Evolutionary conservation across 148 eudicot genomes (phyloP).

Genomic region (Pharnaceum exiguum): DNA sequence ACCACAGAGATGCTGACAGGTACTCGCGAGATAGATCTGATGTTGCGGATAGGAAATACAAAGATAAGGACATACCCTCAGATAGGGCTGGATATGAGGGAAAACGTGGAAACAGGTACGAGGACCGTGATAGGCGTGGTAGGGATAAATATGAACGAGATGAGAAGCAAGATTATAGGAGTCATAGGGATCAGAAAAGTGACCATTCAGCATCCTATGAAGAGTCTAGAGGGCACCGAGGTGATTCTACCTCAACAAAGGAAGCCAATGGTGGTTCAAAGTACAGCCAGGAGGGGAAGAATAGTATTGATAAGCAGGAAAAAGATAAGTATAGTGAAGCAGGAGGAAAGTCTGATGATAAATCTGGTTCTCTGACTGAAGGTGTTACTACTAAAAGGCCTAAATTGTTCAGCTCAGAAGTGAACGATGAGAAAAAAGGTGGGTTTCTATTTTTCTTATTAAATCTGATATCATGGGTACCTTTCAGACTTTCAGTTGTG

Average conservation of each 20-base stretch:
- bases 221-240: slow-evolving; percentile 28
- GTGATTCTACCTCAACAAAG: slow-evolving; percentile 35
- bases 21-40: slow-evolving; percentile 55
- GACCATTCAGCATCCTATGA: slow-evolving; percentile 39
- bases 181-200: slow-evolving; percentile 38
- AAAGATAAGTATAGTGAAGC: slow-evolving; percentile 24
- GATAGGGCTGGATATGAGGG: slow-evolving; percentile 37
- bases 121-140: slow-evolving; percentile 41
- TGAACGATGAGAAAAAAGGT: slow-evolving; percentile 31
- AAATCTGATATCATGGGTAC: not conserved
- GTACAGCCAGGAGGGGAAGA: slow-evolving; percentile 33
- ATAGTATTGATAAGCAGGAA: slow-evolving; percentile 33
- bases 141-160: slow-evolving; percentile 46
- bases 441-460: slow-evolving; percentile 8
- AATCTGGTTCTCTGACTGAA: slow-evolving; percentile 20
- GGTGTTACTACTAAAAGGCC: slow-evolving; percentile 50
- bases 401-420: slow-evolving; percentile 36
- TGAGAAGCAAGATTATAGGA: slow-evolving; percentile 55
- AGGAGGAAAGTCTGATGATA: slow-evolving; percentile 31
- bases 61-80: slow-evolving; percentile 26
- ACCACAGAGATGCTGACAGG: slow-evolving; percentile 42
- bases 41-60: slow-evolving; percentile 31
- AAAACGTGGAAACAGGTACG: slow-evolving; percentile 30
- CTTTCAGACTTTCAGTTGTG: slow-evolving; percentile 12
- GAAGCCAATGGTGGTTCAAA: slow-evolving; percentile 35